phyloP scores from a whole-genome alignment of 2,329 filamentous ascomycete genomes.

The Trichoderma gracile region DNA sequence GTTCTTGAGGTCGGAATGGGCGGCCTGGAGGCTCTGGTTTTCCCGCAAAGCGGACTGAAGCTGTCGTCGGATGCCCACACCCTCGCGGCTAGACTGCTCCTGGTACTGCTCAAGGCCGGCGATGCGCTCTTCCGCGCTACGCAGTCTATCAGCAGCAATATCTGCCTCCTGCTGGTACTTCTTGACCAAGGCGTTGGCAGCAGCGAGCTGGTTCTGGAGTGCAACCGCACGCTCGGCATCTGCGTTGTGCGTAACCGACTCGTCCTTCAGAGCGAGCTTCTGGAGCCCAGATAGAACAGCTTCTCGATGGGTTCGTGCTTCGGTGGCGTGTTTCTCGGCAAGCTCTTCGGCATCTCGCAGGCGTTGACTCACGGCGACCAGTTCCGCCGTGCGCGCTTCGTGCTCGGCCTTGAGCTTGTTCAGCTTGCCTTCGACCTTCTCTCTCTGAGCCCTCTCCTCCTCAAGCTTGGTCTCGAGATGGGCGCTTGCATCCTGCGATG shows the following conservation, averaged over 20 bases:
- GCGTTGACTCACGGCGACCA: slow-evolving; percentile 71
- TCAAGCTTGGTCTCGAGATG: slow-evolving; percentile 79
- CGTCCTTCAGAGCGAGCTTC: slow-evolving; percentile 62
- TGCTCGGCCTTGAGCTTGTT: slow-evolving; percentile 77
- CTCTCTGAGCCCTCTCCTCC: slow-evolving; percentile 76
- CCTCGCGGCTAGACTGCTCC: slow-evolving; percentile 93
- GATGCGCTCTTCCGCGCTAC: slow-evolving; percentile 92
- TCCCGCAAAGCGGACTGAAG: slow-evolving; percentile 83
- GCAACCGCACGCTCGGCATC: slow-evolving; percentile 68
- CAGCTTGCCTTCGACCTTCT: slow-evolving; percentile 74
- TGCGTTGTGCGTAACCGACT: slow-evolving; percentile 48
- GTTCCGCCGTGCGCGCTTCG: slow-evolving; percentile 74
- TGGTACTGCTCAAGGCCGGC: slow-evolving; percentile 96
- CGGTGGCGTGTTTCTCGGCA: slow-evolving; percentile 80
- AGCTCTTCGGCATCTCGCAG: slow-evolving; percentile 85
- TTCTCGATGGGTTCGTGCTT: slow-evolving; percentile 81
- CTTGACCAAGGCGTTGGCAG: slow-evolving; percentile 77
- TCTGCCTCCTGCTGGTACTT: slow-evolving; percentile 91
- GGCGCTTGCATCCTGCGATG: slow-evolving; percentile 74
- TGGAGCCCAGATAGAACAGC: slow-evolving; percentile 82
- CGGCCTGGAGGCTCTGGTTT: slow-evolving; percentile 74
- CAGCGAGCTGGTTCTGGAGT: slow-evolving; percentile 76
- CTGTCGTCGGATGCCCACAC: slow-evolving; percentile 84
- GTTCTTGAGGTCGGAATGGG: slow-evolving; percentile 79
- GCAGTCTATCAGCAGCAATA: slow-evolving; percentile 80